Evolutionary conservation across 192 early-diverging fungal species (phyloP), one percentile per base, ranked within the genome.

Genomic region (Mortierella alpina): DNA sequence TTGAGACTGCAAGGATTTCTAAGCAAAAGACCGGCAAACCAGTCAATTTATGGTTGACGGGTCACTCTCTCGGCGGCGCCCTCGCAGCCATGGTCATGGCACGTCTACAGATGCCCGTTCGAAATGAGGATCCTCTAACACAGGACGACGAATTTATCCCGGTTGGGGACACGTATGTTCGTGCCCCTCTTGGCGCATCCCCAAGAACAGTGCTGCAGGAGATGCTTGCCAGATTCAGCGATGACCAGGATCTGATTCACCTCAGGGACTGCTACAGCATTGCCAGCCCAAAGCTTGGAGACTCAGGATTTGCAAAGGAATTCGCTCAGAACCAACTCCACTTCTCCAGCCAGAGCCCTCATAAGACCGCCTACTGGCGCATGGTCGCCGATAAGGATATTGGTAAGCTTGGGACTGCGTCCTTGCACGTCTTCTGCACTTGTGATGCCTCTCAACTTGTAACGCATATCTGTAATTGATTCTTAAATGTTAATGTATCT

Each of bases 31-130:
- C 60, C 7, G 59, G 53, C n/a, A 63, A 67, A 12, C 82, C 79
- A 11, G 66, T 88, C 15, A 83, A 86, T 31, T 55, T 89, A 6
- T 89, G 86, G 85, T 53, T 89, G 9, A 84, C 88, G 6, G 88
- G 88, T 10, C 88, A 89, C 66, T 89, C 88, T 13, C 66, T 89
- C 12, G 88, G 88, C 17, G 83, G 81, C 14, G 87, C 87, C 2
- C 63, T 88, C 40, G 83, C 83, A 2, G 73, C 72, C 6, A 57
- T 88, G n/a, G 63, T 82, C 4, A 88, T 85, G 81, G 74, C 83
- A 5, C 71, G 86, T 10, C 83, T 79, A 44, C 64, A 88, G 20
- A 83, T 86, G 66, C 63, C 65, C 7, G 44, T 86, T 2, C 40
- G 68, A n/a, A 65, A 74, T 41, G 51, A 44, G 4, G 77, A 80